Conservation (phyloP, 441 rosid species). For the Populus hybrid region DNA sequence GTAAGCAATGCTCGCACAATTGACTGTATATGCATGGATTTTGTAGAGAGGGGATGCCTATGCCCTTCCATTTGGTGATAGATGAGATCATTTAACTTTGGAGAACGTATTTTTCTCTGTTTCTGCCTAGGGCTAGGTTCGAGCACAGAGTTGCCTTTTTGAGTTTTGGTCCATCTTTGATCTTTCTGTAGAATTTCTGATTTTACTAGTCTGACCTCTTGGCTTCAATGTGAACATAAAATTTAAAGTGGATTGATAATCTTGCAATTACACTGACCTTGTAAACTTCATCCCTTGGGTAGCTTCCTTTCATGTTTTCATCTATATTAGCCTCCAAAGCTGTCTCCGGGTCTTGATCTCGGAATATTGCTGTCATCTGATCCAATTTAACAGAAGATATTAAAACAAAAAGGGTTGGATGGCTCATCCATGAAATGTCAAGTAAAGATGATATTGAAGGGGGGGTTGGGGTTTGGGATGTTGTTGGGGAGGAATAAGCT, state of each 20-base stretch:
- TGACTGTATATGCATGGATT: not conserved
- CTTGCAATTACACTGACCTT: conserved; percentile 23
- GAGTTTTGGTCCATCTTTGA: too few species aligned
- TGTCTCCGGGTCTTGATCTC: conserved; percentile 16
- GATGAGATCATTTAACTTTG: not conserved
- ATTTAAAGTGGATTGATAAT: not conserved
- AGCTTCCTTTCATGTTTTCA: conserved; percentile 24
- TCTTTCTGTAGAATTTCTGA: too few species aligned
- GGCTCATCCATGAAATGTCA: not conserved
- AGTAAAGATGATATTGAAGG: not conserved
- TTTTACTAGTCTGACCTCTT: too few species aligned
- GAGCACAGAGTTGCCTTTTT: too few species aligned
- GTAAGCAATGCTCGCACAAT: too few species aligned
- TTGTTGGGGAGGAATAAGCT: not conserved
- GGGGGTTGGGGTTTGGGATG: not conserved
- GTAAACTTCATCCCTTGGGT: conserved; percentile 31
- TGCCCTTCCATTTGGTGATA: not conserved
- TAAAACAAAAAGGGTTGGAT: not conserved
- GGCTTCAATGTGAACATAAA: too few species aligned
- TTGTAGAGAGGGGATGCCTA: not conserved
- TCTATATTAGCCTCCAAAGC: conserved; percentile 28
- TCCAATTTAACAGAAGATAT: conserved; percentile 1
- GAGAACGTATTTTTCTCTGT: too few species aligned
- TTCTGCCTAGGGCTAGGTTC: too few species aligned
- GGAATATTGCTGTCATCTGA: conserved; percentile 25